Conservation (phyloP, 202 grass and related monocot species). For the Setaria italica region DNA sequence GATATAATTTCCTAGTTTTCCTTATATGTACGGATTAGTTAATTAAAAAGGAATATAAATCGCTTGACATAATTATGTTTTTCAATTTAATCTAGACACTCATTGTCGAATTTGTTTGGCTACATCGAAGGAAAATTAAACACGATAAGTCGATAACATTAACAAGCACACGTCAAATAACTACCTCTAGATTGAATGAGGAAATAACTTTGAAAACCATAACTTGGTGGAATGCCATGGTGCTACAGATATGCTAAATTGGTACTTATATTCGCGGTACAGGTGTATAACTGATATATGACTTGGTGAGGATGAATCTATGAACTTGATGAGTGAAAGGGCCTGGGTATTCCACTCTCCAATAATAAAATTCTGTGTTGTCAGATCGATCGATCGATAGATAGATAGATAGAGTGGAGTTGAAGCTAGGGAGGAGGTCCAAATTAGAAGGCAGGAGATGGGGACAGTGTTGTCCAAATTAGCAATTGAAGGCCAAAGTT, state of each 20-base stretch:
- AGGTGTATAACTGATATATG: background rate
- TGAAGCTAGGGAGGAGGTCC: background rate
- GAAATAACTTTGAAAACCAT: background rate
- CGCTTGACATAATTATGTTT: background rate
- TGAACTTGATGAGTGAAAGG: background rate
- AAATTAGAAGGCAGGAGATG: background rate
- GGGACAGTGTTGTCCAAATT: background rate
- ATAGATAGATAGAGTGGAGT: background rate
- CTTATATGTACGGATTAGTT: background rate
- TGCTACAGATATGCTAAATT: background rate
- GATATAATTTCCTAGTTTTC: background rate
- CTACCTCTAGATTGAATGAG: background rate
- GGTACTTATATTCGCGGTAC: background rate
- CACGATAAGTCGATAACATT: background rate
- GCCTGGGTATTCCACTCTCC: background rate
- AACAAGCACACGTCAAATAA: background rate
- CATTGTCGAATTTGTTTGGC: background rate
- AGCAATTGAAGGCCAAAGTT: constrained; percentile 4
- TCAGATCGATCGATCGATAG: background rate
- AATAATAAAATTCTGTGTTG: background rate
- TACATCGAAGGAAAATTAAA: background rate
- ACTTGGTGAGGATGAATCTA: background rate
- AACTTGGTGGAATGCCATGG: background rate
- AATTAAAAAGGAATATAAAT: background rate
- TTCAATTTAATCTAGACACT: background rate